Evolutionary conservation across 371 early-diverging fungal genomes (phyloP), one percentile per base, ranked within the genome.

Genomic region (Mortierella polycephala): DNA sequence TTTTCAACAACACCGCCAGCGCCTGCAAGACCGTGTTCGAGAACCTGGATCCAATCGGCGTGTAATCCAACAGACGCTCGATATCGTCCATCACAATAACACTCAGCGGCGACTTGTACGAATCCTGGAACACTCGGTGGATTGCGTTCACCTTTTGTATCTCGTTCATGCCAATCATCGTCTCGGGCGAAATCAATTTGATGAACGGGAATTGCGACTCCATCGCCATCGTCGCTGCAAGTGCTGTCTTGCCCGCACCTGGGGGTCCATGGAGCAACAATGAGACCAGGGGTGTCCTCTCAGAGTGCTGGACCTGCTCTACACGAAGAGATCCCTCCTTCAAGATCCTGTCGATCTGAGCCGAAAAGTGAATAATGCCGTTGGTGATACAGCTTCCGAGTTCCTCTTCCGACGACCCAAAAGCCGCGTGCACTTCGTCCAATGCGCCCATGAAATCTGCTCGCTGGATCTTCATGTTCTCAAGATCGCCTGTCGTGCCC

Each of bases 11-110:
- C 0, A 97, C 97, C 49, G 96, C 83, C 37, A 99, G 85, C 0
- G 99, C 96, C 83, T 99, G 99, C 16, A 99, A 85, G 4, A 99
- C 94, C 3, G 88, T 77, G 84, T 99, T 99, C 39, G 98, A 97
- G 84, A 99, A 99, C 30, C 99, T 90, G 20, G 99, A 98, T 5
- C 99, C 99, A 76, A 99, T 98, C 5, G 94, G 90, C 0, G 99
- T 99, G 91, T 95, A 99, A 65, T 99, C 99, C 87, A 98, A 83
- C 7, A 99, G 83, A 44, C 97, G 90, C 84, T 99, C 99, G 57
- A 99, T 93, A 57, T 96, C 92, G 82, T 99, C 99, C 62, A 99
- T 87, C 18, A 99, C 97, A 69, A 99, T 94, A 21, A 98, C 90
- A 82, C 98, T 95, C 57, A 94, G 82, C 13, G 98, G 96, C 13